Conservation (phyloP, 495 filamentous ascomycete species). For the Aspergillus biplanus region DNA sequence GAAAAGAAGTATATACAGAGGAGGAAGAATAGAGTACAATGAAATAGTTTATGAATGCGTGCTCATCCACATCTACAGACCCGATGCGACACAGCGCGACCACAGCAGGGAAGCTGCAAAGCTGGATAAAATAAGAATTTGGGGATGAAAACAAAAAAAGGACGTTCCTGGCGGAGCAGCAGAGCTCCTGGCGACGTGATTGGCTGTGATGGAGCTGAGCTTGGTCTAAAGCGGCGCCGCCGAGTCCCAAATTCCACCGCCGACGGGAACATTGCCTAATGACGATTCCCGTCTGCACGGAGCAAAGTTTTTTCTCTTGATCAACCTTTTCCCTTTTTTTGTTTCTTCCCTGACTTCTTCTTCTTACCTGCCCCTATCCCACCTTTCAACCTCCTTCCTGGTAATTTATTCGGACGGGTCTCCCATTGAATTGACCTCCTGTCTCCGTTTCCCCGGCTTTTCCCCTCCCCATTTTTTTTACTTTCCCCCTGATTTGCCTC, state of each 20-base stretch:
- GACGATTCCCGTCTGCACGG: slow-evolving; percentile 10
- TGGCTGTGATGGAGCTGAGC: not conserved
- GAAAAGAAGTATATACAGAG: no score
- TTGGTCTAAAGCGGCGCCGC: not conserved
- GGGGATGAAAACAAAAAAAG: no score
- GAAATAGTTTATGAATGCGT: no score
- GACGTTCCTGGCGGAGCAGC: not conserved
- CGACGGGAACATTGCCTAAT: not conserved
- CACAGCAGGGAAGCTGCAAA: no score
- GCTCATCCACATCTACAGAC: no score
- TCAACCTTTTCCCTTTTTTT: not conserved
- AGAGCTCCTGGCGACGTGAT: not conserved
- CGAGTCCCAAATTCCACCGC: not conserved
- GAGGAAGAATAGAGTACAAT: no score
- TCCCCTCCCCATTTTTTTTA: slow-evolving; percentile 11
- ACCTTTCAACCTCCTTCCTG: not conserved
- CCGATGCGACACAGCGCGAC: no score
- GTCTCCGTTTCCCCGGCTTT: slow-evolving; percentile 22
- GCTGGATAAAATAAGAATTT: no score
- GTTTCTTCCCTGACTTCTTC: not conserved
- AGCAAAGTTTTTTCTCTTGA: slow-evolving; percentile 15
- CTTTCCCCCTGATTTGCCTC: slow-evolving; percentile 10
- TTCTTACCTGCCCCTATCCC: not conserved
- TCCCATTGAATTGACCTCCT: slow-evolving; percentile 5
- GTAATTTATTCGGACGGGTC: not conserved